Base-by-base conservation (phyloP, 208 protist species). In the Wallacemonas collosoma region DNA sequence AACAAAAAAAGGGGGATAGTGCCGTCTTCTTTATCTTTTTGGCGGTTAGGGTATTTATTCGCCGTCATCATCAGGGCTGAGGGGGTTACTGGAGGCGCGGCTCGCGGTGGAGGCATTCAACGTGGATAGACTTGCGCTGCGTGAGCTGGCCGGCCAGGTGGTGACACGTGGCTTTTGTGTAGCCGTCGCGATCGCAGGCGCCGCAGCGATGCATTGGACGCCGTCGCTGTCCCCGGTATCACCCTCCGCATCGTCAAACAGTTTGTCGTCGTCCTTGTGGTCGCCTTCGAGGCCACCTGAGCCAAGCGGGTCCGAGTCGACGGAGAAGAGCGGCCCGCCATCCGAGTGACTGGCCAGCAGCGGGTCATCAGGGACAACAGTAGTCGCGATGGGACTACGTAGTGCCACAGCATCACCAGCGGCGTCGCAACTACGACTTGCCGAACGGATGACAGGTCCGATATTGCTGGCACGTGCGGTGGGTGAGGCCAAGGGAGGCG, bases 61-160 rank as follows among this genome's bases (percentile, higher is more conserved):
- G 57, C 44, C n/a, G 14, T 65, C 68, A 26, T 73, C 56, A 26
- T 65, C 55, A 14, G 54, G 40, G 44, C 41, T 57, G 9, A 73
- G 44, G 11, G 68, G 53, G 50, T 61, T 68, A 51, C 41, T 40
- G 47, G 70, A 61, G 17, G 17, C 50, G n/a, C 51, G 48, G 66
- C 55, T 48, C 2, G 40, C 26, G 7, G 60, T 44, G n/a, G 60
- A 65, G 9, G 7, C 40, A n/a, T 41, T 50, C 41, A 65, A 26
- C 0, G 38, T 38, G 8, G 56, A 43, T 38, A 62, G 8, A n/a
- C 26, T 58, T n/a, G 14, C 4, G 36, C 9, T 38, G 26, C 26
- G 8, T 9, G 14, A n/a, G 56, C 0, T 6, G 17, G 26, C 8
- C 8, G 6, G 43, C 8, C 14, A n/a, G 35, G 7, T n/a, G 3